These are phyloP conservation scores for Orbilia javanica DNA, from an alignment of 2,329 filamentous ascomycete species.

Conservation along the genomic window DNA sequence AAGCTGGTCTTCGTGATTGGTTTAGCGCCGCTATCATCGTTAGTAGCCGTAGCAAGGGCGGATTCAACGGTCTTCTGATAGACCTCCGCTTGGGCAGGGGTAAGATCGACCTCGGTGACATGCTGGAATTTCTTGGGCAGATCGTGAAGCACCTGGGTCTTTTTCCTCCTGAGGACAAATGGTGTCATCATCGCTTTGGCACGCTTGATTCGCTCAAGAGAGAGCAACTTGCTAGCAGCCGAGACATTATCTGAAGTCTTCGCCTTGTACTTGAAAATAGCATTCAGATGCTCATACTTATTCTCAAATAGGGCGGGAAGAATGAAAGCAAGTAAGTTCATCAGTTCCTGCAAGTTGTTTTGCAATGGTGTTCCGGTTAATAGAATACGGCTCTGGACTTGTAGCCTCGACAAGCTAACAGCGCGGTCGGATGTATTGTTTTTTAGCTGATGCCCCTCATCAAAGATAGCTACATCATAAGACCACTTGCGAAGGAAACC, in stretches of 20 bases:
- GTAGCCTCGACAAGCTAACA: conserved; percentile 80
- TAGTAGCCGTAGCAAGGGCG: conserved; percentile 73
- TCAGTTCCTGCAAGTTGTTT: conserved; percentile 93
- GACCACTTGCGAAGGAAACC: conserved; percentile 73
- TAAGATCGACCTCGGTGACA: conserved; percentile 85
- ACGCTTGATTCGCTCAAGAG: conserved; percentile 84
- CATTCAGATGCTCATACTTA: conserved; percentile 81
- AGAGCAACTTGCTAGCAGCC: conserved; percentile 82
- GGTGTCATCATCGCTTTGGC: conserved; percentile 93
- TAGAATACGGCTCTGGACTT: conserved; percentile 84
- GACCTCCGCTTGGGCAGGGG: conserved; percentile 76
- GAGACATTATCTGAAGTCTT: conserved; percentile 81
- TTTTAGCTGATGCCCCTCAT: conserved; percentile 94
- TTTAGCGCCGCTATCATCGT: conserved; percentile 70
- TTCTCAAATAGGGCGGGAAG: conserved; percentile 85
- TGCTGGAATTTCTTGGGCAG: conserved; percentile 83
- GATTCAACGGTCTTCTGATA: conserved; percentile 78
- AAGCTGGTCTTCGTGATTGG: conserved; percentile 71
- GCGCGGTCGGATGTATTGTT: conserved; percentile 87
- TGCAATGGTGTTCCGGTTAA: conserved; percentile 92
- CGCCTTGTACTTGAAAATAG: conserved; percentile 91
- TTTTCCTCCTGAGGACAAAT: conserved; percentile 93
- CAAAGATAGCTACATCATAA: conserved; percentile 78
- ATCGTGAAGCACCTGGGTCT: conserved; percentile 86
- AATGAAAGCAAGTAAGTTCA: conserved; percentile 91